Conservation (phyloP, 2,329 filamentous ascomycete species). For the Aspergillus fischeri region DNA sequence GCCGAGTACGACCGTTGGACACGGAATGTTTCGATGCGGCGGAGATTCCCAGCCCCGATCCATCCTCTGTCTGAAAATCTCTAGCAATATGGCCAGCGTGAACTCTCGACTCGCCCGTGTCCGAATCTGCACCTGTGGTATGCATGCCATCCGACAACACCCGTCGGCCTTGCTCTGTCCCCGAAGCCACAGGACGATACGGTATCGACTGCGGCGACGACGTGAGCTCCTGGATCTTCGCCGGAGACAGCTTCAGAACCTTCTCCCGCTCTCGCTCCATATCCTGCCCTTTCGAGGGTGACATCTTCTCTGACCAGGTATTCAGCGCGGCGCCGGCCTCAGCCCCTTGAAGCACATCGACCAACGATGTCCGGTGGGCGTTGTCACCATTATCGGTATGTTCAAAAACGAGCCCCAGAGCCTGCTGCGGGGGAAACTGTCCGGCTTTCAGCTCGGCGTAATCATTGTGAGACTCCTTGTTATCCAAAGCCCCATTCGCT, state of each 20-base stretch:
- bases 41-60: constrained; percentile 18
- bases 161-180: constrained; percentile 19
- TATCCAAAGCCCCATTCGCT: not conserved
- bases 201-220: constrained; percentile 53
- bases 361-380: constrained; percentile 18
- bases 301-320: constrained; percentile 20
- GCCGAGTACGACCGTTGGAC: constrained; percentile 26
- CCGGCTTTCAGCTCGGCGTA: not conserved
- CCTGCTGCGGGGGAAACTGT: constrained; percentile 4
- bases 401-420: constrained; percentile 17
- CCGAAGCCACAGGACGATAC: constrained; percentile 35
- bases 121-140: constrained; percentile 7
- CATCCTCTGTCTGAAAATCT: not conserved
- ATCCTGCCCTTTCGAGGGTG: constrained; percentile 18
- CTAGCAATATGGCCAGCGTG: too few species aligned
- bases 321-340: constrained; percentile 21
- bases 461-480: not conserved
- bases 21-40: constrained; percentile 11
- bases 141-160: constrained; percentile 19
- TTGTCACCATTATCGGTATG: constrained; percentile 9
- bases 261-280: constrained; percentile 2
- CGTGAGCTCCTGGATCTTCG: constrained; percentile 53
- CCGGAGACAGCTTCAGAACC: constrained; percentile 50
- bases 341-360: constrained; percentile 27
- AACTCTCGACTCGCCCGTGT: too few species aligned